Evolutionary conservation across 2,329 filamentous ascomycete species (phyloP).

Genomic region (Pseudogymnoascus sp.): DNA sequence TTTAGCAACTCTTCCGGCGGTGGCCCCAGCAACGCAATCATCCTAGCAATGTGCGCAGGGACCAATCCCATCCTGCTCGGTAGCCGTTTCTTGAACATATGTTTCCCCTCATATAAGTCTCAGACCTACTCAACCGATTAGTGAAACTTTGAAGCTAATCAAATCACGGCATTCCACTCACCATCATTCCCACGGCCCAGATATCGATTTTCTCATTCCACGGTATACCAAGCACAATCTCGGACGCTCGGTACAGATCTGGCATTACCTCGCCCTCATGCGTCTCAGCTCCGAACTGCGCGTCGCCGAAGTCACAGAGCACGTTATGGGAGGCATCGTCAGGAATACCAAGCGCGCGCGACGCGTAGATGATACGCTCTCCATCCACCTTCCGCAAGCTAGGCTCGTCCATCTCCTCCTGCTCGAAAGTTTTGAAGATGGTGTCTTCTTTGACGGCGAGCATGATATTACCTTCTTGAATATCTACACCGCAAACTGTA

Average conservation of each 20-base stretch:
- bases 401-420: constrained; percentile 16
- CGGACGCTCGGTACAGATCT: constrained; percentile 20
- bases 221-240: constrained; percentile 17
- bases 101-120: constrained; percentile 13
- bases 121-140: constrained; percentile 8
- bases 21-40: constrained; percentile 34
- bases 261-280: constrained; percentile 19
- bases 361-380: constrained; percentile 24
- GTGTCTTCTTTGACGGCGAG: constrained; percentile 24
- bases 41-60: constrained; percentile 32
- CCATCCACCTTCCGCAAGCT: constrained; percentile 23
- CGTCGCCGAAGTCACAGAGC: constrained; percentile 26
- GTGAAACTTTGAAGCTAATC: background rate
- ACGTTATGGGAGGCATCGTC: constrained; percentile 14
- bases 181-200: constrained; percentile 22
- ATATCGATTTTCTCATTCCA: constrained; percentile 23
- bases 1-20: constrained; percentile 28
- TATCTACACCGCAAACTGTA: constrained; percentile 18
- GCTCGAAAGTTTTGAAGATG: constrained; percentile 24
- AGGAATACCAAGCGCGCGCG: constrained; percentile 17
- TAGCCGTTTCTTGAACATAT: constrained; percentile 11
- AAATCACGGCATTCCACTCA: constrained; percentile 9
- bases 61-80: constrained; percentile 22
- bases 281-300: constrained; percentile 12
- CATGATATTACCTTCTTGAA: constrained; percentile 28